Evolutionary conservation across 2,329 filamentous ascomycete species (phyloP).

Genomic region (Alternaria metachromatica): DNA sequence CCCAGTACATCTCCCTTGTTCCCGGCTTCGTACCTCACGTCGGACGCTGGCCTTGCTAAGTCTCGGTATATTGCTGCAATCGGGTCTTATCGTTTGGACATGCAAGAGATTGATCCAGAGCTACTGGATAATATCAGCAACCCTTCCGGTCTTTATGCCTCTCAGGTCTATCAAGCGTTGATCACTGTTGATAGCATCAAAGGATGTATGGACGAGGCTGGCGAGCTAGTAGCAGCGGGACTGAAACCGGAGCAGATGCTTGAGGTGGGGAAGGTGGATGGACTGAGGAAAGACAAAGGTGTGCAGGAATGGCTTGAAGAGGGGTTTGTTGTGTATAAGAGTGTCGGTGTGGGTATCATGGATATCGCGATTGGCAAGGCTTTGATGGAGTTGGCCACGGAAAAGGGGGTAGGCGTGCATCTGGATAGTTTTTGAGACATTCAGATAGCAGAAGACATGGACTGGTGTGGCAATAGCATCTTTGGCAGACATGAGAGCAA

Average conservation of each 20-base stretch:
- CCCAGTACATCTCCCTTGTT: slow-evolving; percentile 56
- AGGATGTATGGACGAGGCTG: slow-evolving; percentile 55
- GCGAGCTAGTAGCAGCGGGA: slow-evolving; percentile 54
- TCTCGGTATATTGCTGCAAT: slow-evolving; percentile 35
- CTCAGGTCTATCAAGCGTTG: slow-evolving; percentile 2
- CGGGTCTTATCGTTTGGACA: slow-evolving; percentile 46
- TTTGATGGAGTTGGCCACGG: slow-evolving; percentile 21
- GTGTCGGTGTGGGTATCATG: slow-evolving; percentile 60
- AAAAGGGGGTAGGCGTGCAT: slow-evolving; percentile 19
- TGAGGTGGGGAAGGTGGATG: slow-evolving; percentile 14
- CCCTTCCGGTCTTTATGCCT: neutral
- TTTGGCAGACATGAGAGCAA: no score
- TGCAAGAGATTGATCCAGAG: slow-evolving; percentile 58
- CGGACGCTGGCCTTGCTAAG: slow-evolving; percentile 7
- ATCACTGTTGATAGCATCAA: slow-evolving; percentile 41
- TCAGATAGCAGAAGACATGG: rapidly evolving
- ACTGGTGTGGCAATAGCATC: neutral
- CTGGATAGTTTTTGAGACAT: slow-evolving; percentile 17
- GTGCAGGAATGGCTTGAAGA: slow-evolving; percentile 27
- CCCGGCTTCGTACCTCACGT: slow-evolving; percentile 41
- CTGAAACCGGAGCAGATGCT: slow-evolving; percentile 29
- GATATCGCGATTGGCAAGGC: slow-evolving; percentile 53
- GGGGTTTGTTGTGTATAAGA: slow-evolving; percentile 58
- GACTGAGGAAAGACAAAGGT: neutral
- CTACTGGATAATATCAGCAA: slow-evolving; percentile 41